A percentile compares a stretch with the other conserved stretches of the same genome.
Conservation (phyloP, 2,329 filamentous ascomycete species). For the Grosmannia huntii region DNA sequence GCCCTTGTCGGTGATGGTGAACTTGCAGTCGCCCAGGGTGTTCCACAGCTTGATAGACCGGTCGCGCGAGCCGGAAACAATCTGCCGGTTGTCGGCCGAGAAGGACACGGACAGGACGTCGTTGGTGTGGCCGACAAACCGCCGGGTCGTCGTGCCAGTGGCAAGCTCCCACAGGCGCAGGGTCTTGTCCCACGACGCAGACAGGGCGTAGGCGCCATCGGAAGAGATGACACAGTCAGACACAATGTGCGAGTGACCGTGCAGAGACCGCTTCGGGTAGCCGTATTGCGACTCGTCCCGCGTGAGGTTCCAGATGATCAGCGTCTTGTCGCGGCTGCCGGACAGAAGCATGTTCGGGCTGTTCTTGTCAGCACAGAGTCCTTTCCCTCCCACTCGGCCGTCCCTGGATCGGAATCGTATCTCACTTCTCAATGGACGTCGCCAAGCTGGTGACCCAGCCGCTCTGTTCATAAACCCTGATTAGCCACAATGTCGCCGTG, state of each 20-base stretch:
- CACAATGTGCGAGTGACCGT: constrained; percentile 99
- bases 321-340: constrained; percentile 90
- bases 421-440: constrained; percentile 97
- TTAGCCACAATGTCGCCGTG: constrained; percentile 3
- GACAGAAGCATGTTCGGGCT: constrained; percentile 99
- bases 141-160: constrained; percentile 91
- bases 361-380: constrained; percentile 4
- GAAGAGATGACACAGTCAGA: constrained; percentile 99
- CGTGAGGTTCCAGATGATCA: constrained; percentile 99
- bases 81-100: constrained; percentile 99
- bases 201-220: constrained; percentile 97
- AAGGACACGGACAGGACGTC: constrained; percentile 99
- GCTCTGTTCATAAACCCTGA: constrained; percentile 37
- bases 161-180: constrained; percentile 98
- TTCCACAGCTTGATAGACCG: constrained; percentile 99
- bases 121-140: constrained; percentile 98
- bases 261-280: constrained; percentile 96
- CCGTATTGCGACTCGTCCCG: constrained; percentile 97
- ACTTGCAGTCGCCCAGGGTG: constrained; percentile 99
- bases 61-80: constrained; percentile 97
- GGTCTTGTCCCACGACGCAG: constrained; percentile 99
- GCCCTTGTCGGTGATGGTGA: constrained; percentile 99
- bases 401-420: constrained; percentile 10
- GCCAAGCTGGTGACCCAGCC: constrained; percentile 99
- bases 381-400: background rate